Percentiles rank a stretch among this genome's conserved stretches.
These are phyloP conservation scores for Begonia peltatifolia DNA, from an alignment of 306 rosid genomes.

Conservation along the genomic window DNA sequence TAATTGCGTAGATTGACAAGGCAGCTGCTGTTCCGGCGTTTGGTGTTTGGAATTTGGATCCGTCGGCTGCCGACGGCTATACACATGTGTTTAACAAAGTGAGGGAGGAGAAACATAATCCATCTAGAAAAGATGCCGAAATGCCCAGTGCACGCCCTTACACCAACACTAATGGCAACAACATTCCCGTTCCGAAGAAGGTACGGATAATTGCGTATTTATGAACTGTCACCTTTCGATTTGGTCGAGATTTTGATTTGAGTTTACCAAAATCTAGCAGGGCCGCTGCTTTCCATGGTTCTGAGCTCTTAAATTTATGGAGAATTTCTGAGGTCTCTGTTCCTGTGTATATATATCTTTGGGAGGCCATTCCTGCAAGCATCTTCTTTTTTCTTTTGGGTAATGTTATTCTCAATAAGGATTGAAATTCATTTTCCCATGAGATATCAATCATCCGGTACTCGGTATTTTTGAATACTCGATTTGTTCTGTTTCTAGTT, in stretches of 20 bases:
- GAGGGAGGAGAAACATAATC: conserved; percentile 50
- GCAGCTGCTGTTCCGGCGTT: conserved; percentile 93
- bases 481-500: no score
- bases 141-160: conserved; percentile 30
- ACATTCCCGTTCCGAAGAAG: background rate
- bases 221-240: background rate
- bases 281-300: conserved; percentile 57
- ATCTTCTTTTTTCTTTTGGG: no score
- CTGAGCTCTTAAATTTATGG: background rate
- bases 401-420: no score
- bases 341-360: no score
- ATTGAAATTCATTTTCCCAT: no score
- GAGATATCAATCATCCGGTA: no score
- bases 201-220: conserved; percentile 9
- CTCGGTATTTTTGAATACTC: no score
- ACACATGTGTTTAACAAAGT: conserved; percentile 79
- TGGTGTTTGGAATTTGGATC: conserved; percentile 81
- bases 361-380: no score
- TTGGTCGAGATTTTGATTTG: conserved; percentile 4
- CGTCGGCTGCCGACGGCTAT: conserved; percentile 71
- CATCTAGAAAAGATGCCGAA: conserved; percentile 29
- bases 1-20: conserved; percentile 19
- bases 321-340: no score
- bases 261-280: conserved; percentile 24
- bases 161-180: background rate